These are phyloP conservation scores for Phoma sp. DNA, from an alignment of 2,329 filamentous ascomycete species.

Conservation along the genomic window DNA sequence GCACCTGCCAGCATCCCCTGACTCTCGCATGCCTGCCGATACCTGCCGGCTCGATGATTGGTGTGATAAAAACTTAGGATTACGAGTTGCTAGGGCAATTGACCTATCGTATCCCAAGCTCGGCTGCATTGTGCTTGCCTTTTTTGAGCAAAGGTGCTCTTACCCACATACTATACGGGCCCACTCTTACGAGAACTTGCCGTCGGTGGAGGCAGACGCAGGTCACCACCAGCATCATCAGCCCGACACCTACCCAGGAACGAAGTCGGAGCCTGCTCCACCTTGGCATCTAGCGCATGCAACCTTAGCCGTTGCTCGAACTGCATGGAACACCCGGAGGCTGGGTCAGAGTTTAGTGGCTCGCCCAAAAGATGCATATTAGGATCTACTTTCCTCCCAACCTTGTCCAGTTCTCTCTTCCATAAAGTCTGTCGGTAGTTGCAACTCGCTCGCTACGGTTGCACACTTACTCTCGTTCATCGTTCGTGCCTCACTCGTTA, in stretches of 20 bases:
- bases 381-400: conserved; percentile 25
- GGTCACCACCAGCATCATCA: conserved; percentile 15
- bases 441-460: conserved; percentile 50
- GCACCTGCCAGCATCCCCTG: conserved; percentile 17
- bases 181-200: conserved; percentile 26
- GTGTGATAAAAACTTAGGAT: conserved; percentile 10
- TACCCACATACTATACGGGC: conserved; percentile 19
- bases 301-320: conserved; percentile 32
- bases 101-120: conserved; percentile 18
- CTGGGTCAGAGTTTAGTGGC: conserved; percentile 28
- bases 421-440: conserved; percentile 26
- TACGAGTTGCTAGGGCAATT: conserved; percentile 23
- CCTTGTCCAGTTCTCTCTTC: conserved; percentile 15
- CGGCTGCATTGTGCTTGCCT: conserved; percentile 22
- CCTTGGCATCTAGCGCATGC: conserved; percentile 36
- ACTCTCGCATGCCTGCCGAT: conserved; percentile 19
- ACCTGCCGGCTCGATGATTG: conserved; percentile 15
- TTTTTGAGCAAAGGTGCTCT: conserved; percentile 16
- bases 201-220: conserved; percentile 15
- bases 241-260: conserved; percentile 19
- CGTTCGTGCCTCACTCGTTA: conserved; percentile 25
- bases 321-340: conserved; percentile 25
- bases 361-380: conserved; percentile 31
- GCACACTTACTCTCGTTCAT: conserved; percentile 39
- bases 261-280: conserved; percentile 24